Evolutionary conservation across 1,139 yeast genomes (phyloP).

Genomic region (Pichia sp.): DNA sequence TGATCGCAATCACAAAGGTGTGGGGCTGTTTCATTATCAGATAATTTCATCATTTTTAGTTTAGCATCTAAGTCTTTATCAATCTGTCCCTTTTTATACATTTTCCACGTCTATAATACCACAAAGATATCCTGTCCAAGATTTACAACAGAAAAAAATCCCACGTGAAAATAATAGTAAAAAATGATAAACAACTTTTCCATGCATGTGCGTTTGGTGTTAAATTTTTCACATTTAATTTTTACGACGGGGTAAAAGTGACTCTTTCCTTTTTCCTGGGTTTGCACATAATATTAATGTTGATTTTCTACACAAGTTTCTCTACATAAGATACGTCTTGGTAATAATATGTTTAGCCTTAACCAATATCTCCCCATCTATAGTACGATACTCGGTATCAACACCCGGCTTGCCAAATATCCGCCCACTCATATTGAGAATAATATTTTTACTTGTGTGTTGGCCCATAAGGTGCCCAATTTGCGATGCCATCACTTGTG

Average conservation of each 20-base stretch:
- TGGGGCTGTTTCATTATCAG: neutral
- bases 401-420: conserved; percentile 24
- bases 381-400: conserved; percentile 4
- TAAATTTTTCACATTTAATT: too few relatives aligned
- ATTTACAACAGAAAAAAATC: too few relatives aligned
- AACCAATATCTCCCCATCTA: conserved; percentile 7
- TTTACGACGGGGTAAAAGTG: too few relatives aligned
- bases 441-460: conserved; percentile 27
- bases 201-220: too few relatives aligned
- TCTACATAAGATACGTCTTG: conserved; percentile 5
- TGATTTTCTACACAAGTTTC: too few relatives aligned
- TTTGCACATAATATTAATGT: too few relatives aligned
- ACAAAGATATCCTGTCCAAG: too few relatives aligned
- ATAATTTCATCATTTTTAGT: conserved; percentile 7
- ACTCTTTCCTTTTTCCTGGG: too few relatives aligned
- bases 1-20: neutral
- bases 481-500: conserved; percentile 32
- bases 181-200: too few relatives aligned
- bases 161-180: too few relatives aligned
- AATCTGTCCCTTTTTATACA: conserved; percentile 21
- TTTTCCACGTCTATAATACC: neutral
- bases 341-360: conserved; percentile 6
- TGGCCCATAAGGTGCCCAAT: conserved; percentile 31
- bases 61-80: conserved; percentile 19
- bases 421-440: conserved; percentile 38